Base-by-base conservation (phyloP, 139 green algal genomes). In the Raphidocelis subcapitata region DNA sequence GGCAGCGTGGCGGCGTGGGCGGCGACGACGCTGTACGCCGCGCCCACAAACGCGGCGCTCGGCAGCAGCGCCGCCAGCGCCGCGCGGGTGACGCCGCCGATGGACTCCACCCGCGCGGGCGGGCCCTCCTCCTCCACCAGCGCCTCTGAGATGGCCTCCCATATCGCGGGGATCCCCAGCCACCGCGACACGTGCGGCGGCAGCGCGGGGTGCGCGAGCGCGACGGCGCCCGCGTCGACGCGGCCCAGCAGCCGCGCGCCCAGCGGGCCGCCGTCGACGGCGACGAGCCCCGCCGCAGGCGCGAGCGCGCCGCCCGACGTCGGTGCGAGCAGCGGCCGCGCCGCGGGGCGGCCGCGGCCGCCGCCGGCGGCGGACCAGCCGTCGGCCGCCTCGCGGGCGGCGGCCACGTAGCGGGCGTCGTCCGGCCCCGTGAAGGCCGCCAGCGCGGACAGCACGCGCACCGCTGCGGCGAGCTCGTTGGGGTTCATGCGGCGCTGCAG, bases 181-280 rank as follows among this genome's bases (percentile, higher is more conserved):
- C 54, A 65, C 67, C 67, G 62, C 49, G 64, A 75, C 31, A 82
- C 55, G 5, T 69, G 72, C 5, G 51, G n/a, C 15, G 66, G 41
- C 41, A 85, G 59, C 41, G 81, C 41, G 0, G 84, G 84, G 46
- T 88, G 82, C 41, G 73, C 81, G 35, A 88, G 69, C 5, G 73
- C 63, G 21, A 91, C 49, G 5, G 52, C 64, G 26, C 49, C 15
- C 3, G 76, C 63, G 65, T 91, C 84, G 59, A 90, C 67, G 32
- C 86, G 79, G 32, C 79, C 73, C 32, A 88, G 73, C 67, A 91
- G 62, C 69, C 65, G 68, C 2, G 59, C 81, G 28, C 55, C 47
- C 33, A 52, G n/a, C n/a, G n/a, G 36, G 10, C 49, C 60, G 16
- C 68, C 57, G 33, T 57, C 67, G 26, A 74, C 71, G 29, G 46